Percentiles rank a stretch among this genome's conserved stretches.
These are phyloP conservation scores for Auricularia heimuer DNA, from an alignment of 768 basidiomycete species.

Conservation along the genomic window DNA sequence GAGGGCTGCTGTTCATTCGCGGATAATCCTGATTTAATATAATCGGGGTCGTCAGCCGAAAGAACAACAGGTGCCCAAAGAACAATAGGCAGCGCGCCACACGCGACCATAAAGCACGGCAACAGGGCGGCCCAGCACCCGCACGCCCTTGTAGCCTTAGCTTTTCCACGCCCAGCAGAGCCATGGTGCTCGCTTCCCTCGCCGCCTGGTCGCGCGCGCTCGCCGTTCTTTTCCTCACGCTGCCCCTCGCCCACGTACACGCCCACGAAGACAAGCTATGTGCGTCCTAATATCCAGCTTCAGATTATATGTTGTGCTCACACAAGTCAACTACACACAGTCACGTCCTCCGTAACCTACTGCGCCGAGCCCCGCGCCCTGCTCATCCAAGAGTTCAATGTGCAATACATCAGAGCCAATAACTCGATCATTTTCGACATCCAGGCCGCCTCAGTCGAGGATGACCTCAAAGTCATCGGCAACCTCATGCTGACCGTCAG, in stretches of 20 bases:
- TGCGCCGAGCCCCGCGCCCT: constrained; percentile 72
- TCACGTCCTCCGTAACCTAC: constrained; percentile 83
- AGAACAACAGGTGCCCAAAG: too few species aligned
- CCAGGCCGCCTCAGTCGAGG: constrained; percentile 72
- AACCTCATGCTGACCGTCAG: constrained; percentile 61
- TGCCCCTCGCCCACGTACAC: not conserved
- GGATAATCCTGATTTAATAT: too few species aligned
- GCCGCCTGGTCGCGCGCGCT: not conserved
- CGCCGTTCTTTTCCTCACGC: not conserved
- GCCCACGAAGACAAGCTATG: not conserved
- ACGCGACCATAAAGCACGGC: not conserved
- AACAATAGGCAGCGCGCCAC: too few species aligned
- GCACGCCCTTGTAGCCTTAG: not conserved
- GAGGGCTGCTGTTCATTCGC: too few species aligned
- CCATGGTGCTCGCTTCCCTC: not conserved
- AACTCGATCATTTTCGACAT: constrained; percentile 75
- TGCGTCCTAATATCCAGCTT: not conserved
- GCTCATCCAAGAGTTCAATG: constrained; percentile 68
- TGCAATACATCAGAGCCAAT: constrained; percentile 60
- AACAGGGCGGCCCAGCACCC: not conserved
- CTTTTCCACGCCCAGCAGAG: not conserved
- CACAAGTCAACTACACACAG: not conserved
- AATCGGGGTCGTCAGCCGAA: too few species aligned
- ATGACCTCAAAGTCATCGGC: constrained; percentile 72
- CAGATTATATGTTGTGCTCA: not conserved